A percentile compares a stretch with the other conserved stretches of the same genome.
phyloP scores from a whole-genome alignment of 371 early-diverging fungal genomes.

The Saksenaea vasiformis region DNA sequence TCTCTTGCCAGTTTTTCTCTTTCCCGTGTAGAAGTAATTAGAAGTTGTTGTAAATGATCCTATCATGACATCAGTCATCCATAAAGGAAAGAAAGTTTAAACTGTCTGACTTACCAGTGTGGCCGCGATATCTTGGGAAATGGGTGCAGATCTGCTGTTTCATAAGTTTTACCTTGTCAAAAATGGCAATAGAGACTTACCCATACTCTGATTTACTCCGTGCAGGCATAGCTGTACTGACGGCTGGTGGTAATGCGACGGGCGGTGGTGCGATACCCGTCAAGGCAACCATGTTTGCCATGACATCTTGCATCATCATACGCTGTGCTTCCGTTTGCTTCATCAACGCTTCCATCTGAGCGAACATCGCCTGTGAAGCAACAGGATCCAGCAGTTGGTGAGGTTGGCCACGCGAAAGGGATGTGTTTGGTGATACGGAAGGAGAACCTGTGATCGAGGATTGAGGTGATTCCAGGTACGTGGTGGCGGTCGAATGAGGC shows the following conservation, averaged over 20 bases:
- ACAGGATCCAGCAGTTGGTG: slow-evolving; percentile 4
- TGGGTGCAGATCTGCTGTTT: neutral
- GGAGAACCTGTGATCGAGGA: slow-evolving; percentile 21
- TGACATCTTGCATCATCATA: slow-evolving; percentile 33
- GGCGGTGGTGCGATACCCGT: neutral
- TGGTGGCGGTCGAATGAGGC: neutral
- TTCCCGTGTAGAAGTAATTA: slow-evolving; percentile 46
- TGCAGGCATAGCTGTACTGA: neutral
- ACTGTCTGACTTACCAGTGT: slow-evolving; percentile 8
- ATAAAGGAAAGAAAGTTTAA: neutral
- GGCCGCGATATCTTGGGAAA: neutral
- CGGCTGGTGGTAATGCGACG: neutral
- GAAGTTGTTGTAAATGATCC: slow-evolving; percentile 45
- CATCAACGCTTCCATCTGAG: slow-evolving; percentile 38
- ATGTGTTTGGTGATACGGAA: slow-evolving; percentile 23
- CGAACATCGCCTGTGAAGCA: slow-evolving; percentile 15
- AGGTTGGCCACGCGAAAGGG: slow-evolving; percentile 31
- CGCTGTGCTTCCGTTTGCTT: slow-evolving; percentile 39
- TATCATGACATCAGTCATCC: neutral
- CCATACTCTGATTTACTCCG: neutral
- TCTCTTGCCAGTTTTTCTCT: slow-evolving; percentile 57
- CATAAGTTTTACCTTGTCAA: no score
- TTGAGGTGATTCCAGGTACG: slow-evolving; percentile 8
- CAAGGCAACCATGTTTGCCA: slow-evolving; percentile 10
- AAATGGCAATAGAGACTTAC: no score